A percentile compares a stretch with the other conserved stretches of the same genome.
Conservation (phyloP, 176 grass and related monocot genomes). For the Thalia dealbata region DNA sequence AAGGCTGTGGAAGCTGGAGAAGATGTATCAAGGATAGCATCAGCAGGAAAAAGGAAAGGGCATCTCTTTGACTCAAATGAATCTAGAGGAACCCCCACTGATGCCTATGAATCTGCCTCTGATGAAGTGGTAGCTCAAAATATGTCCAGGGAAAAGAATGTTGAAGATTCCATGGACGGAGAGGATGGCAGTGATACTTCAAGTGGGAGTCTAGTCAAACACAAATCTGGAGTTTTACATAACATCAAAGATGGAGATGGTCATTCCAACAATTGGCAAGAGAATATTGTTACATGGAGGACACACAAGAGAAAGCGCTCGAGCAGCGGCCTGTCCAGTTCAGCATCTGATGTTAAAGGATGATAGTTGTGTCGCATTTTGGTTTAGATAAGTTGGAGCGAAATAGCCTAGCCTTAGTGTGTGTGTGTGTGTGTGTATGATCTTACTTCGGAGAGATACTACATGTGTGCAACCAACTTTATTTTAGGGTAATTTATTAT, state of each 20-base stretch:
- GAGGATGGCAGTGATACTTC: conserved; percentile 24
- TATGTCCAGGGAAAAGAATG: conserved; percentile 24
- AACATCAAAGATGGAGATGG: conserved; percentile 13
- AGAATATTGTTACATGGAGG: conserved; percentile 47
- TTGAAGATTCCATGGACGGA: conserved; percentile 20
- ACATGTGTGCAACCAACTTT: too few species aligned
- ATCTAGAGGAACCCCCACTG: conserved; percentile 22
- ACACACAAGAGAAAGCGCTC: conserved; percentile 82
- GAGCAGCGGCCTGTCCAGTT: conserved; percentile 26
- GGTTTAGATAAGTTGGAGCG: too few species aligned
- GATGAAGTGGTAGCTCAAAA: conserved; percentile 23
- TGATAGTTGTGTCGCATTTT: not conserved
- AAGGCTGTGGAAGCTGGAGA: conserved; percentile 65
- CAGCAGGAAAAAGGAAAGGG: conserved; percentile 36
- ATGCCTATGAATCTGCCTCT: conserved; percentile 26
- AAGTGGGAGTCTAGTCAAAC: not conserved
- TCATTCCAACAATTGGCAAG: conserved; percentile 33
- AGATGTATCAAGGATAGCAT: conserved; percentile 48
- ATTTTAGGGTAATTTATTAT: too few species aligned
- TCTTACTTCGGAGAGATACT: too few species aligned
- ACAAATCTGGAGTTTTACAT: not conserved
- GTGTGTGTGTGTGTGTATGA: too few species aligned
- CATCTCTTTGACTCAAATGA: not conserved
- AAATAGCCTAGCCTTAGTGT: too few species aligned
- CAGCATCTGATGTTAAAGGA: conserved; percentile 6